Conservation (phyloP, 23 red algal species). For the Gracilaria vermiculophylla region DNA sequence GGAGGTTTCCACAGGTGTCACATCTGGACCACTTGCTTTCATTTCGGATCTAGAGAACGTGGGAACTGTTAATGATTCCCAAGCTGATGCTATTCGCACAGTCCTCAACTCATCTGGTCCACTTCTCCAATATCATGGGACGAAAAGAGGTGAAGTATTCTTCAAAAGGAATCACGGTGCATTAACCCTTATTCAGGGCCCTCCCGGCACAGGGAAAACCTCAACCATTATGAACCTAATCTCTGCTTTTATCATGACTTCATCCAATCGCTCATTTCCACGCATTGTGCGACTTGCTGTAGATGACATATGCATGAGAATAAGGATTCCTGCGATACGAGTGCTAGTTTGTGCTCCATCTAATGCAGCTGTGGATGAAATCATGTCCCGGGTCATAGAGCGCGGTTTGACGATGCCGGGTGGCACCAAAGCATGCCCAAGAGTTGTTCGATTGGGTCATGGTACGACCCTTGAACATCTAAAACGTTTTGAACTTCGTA, state of each 20-base stretch:
- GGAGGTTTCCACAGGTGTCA: not conserved
- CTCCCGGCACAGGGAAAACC: conserved; percentile 94
- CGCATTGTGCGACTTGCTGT: not conserved
- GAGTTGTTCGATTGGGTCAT: conserved; percentile 71
- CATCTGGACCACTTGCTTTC: not conserved
- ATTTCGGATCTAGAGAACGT: conserved; percentile 2
- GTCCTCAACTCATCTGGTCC: conserved; percentile 25
- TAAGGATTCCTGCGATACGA: conserved; percentile 25
- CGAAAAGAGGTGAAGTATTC: not conserved
- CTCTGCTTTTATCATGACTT: conserved; percentile 27
- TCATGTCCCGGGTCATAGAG: conserved; percentile 68
- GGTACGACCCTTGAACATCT: conserved; percentile 31
- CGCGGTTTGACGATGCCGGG: conserved; percentile 50
- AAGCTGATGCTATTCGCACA: conserved; percentile 12
- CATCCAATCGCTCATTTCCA: not conserved
- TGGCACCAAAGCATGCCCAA: conserved; percentile 41
- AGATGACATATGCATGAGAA: not conserved
- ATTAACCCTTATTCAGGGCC: conserved; percentile 66
- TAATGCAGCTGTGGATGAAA: conserved; percentile 93
- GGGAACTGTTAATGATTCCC: conserved; percentile 15
- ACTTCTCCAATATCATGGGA: conserved; percentile 34
- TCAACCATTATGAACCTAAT: conserved; percentile 75
- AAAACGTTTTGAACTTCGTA: conserved; percentile 25
- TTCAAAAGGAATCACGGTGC: conserved; percentile 19
- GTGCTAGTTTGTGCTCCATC: conserved; percentile 98